These are phyloP conservation scores for Potentilla sterilis DNA, from an alignment of 306 rosid species.

Conservation along the genomic window DNA sequence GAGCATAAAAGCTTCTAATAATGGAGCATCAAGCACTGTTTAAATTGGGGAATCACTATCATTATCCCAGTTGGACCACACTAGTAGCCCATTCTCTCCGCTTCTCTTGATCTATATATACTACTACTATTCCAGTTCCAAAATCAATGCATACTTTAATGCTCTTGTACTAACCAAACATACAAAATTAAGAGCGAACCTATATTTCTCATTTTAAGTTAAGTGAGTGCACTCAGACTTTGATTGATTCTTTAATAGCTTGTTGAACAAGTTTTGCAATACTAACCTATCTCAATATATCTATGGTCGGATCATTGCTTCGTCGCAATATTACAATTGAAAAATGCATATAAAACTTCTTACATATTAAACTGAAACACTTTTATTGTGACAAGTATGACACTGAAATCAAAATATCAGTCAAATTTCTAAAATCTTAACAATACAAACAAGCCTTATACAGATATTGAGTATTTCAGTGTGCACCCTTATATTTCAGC, in stretches of 20 bases:
- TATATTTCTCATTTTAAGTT: not conserved
- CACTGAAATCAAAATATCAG: too few species aligned
- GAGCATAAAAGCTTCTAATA: not conserved
- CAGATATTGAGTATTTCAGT: too few species aligned
- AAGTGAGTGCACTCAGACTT: not conserved
- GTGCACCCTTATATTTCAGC: too few species aligned
- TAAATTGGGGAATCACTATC: not conserved
- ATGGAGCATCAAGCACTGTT: constrained; percentile 4
- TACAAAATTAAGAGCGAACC: not conserved
- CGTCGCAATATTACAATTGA: not conserved
- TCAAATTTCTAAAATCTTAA: too few species aligned
- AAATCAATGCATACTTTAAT: not conserved
- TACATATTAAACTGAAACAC: too few species aligned
- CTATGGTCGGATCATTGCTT: not conserved
- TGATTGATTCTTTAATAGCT: not conserved
- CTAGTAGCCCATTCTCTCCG: not conserved
- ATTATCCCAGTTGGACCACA: not conserved
- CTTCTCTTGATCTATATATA: not conserved
- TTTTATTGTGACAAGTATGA: too few species aligned
- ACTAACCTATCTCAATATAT: not conserved
- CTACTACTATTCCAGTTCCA: not conserved
- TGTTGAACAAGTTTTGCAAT: not conserved
- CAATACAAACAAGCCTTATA: too few species aligned
- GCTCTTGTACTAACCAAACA: not conserved
- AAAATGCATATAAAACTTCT: not conserved